phyloP scores from a whole-genome alignment of 805 yeast species.

The Zygotorulaspora sp. region DNA sequence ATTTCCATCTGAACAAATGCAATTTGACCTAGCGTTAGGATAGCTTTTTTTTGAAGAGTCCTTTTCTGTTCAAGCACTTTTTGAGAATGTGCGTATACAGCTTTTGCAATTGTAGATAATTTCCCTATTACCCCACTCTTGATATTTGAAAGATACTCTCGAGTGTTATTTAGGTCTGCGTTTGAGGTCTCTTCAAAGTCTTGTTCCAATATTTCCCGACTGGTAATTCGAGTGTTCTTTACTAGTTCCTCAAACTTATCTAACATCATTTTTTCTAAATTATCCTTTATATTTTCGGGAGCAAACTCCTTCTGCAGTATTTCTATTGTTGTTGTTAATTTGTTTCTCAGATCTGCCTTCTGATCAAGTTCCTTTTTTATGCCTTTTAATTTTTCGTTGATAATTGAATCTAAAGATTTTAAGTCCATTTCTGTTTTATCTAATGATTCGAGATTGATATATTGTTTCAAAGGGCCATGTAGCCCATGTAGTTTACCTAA shows the following conservation, averaged over 20 bases:
- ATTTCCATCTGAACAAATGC: constrained; percentile 39
- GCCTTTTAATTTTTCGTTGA: constrained; percentile 17
- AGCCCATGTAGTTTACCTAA: constrained; percentile 17
- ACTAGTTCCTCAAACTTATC: constrained; percentile 26
- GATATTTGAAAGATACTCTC: constrained; percentile 4
- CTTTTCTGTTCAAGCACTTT: constrained; percentile 30
- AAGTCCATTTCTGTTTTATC: constrained; percentile 11
- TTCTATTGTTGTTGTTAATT: constrained; percentile 10
- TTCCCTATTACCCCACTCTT: constrained; percentile 19
- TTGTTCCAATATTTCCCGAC: constrained; percentile 19
- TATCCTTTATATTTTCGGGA: constrained; percentile 18
- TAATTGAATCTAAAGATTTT: constrained; percentile 12
- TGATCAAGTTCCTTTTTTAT: constrained; percentile 20
- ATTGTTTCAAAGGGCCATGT: constrained; percentile 19
- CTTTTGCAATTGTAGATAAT: constrained; percentile 27
- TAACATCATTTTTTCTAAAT: constrained; percentile 25
- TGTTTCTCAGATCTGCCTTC: constrained; percentile 14
- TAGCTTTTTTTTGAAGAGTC: constrained; percentile 33
- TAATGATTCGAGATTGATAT: constrained; percentile 10
- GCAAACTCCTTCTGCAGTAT: constrained; percentile 10
- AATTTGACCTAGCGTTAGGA: constrained; percentile 30
- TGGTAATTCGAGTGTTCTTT: constrained; percentile 13
- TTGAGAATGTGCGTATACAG: constrained; percentile 26
- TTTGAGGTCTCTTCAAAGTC: constrained; percentile 14
- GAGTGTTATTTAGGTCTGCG: constrained; percentile 8